Base-by-base conservation (phyloP, 805 yeast species). In the Metschnikowia gelsemii region DNA sequence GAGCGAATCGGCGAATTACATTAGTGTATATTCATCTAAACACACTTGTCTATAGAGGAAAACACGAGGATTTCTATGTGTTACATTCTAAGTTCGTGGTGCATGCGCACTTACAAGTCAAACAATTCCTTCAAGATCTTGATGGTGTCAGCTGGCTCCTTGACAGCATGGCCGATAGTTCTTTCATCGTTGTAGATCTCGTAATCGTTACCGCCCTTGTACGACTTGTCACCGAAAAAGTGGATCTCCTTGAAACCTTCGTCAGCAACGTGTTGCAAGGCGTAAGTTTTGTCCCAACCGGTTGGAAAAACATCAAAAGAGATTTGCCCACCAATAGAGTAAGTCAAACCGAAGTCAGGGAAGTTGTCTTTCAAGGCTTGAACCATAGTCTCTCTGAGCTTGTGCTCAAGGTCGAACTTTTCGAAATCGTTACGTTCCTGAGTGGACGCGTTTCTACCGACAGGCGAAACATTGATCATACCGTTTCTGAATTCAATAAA, bases 281-380 rank as follows among this genome's bases (percentile, higher is more conserved):
- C 87, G 76, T 91, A 93, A 49, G 99, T 93, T 80, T 93, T 93
- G 72, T 93, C 99, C 99, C 99, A 93, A 62, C 99, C 99, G 51
- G 96, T 87, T 75, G 99, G 99, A 91, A 93, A 93, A 51, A 93
- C 98, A 62, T 93, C 99, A 60, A 93, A 93, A 25, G 98, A 91
- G 66, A 93, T 93, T 78, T 93, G 98, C 57, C 99, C 99, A 68
- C 99, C 99, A 53, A 93, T 93, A 46, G 99, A 93, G 79, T 85
- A 93, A 54, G 98, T 91, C 62, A 93, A 78, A 42, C 84, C 85
- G 59, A 75, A 75, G 68, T 90, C 91, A 43, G 91, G 68, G 77
- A 93, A 93, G 60, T 82, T 79, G 62, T 79, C 78, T 70, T 78
- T 86, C 62, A 93, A 78, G 39, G 96, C 96, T 40, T 70, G 72